Evolutionary conservation across 2,329 filamentous ascomycete genomes (phyloP).

Genomic region (Pseudocercospora pini-densiflorae): DNA sequence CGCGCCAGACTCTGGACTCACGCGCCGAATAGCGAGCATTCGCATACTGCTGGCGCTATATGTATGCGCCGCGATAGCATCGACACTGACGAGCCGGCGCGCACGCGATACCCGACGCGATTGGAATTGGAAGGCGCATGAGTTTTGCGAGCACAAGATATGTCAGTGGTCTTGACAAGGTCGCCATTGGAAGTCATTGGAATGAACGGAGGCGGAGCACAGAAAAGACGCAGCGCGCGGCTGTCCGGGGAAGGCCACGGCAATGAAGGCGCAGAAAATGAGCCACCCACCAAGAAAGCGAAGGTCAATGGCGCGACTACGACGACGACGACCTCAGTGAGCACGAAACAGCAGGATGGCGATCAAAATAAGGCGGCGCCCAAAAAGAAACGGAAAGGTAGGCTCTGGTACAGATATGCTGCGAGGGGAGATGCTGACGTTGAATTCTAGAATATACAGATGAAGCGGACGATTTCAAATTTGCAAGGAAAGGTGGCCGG

Average conservation of each 20-base stretch:
- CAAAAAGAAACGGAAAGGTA: constrained; percentile 43
- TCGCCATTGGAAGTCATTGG: constrained; percentile 51
- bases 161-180: constrained; percentile 45
- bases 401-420: constrained; percentile 7
- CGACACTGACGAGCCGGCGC: constrained; percentile 17
- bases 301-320: constrained; percentile 41
- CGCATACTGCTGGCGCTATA: background rate
- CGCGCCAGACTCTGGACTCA: background rate
- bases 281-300: constrained; percentile 48
- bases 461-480: constrained; percentile 54
- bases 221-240: constrained; percentile 53
- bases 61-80: constrained; percentile 20
- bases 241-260: constrained; percentile 47
- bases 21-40: background rate
- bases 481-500: constrained; percentile 43
- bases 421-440: constrained; percentile 14
- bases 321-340: constrained; percentile 40
- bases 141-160: constrained; percentile 26
- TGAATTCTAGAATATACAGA: constrained; percentile 43
- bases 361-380: constrained; percentile 35
- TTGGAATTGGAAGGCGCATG: constrained; percentile 1
- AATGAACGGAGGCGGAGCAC: constrained; percentile 53
- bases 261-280: constrained; percentile 50
- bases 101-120: constrained; percentile 19
- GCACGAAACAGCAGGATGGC: constrained; percentile 38